Base-by-base conservation (phyloP, 1,284 basidiomycete genomes). In the Vanrija sp. region DNA sequence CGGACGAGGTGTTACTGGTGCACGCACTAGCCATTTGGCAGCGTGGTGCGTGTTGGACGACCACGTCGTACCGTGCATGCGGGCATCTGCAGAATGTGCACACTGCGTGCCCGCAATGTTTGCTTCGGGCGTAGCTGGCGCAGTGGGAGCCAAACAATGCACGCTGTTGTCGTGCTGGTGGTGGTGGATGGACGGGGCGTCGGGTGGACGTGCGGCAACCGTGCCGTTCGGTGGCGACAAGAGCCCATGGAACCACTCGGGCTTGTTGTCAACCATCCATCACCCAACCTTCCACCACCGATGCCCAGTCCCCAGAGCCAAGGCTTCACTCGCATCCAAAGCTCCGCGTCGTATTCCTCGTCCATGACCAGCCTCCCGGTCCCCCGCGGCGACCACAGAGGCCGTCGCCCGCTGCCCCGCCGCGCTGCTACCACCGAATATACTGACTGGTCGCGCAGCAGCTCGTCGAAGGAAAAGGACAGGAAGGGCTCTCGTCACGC, bases 401-500 rank as follows among this genome's bases (percentile, higher is more conserved):
- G 10, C 34, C 34, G 34, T 2, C 34, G 34, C 34, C 34, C 34
- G 10, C 34, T 12, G 12, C 34, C 34, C 7, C 34, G 2, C 10
- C 34, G 34, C 14, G 2, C 2, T 2, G 34, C 34, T 14, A 34
- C 34, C 34, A 34, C 12, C 34, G 14, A 15, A 1, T 14, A 15
- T 34, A 5, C 34, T 34, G 39, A 49, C 21, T n/a, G 21, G 28
- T 10, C 40, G 28, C 40, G 5, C 19, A 38, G 43, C 26, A 42
- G 21, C 34, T 14, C 12, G 55, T 54, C 55, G 46, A 69, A 68
- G 54, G 67, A 69, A 10, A 67, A 65, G 43, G 66, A 71, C 51
- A 74, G 73, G 61, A 73, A 72, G 62, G 69, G 65, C 19, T 67
- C 66, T 52, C 59, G 68, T 52, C 74, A 77, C 55, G 73, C 70